Conservation (phyloP, 306 rosid genomes). For the Casuarina equisetifolia region DNA sequence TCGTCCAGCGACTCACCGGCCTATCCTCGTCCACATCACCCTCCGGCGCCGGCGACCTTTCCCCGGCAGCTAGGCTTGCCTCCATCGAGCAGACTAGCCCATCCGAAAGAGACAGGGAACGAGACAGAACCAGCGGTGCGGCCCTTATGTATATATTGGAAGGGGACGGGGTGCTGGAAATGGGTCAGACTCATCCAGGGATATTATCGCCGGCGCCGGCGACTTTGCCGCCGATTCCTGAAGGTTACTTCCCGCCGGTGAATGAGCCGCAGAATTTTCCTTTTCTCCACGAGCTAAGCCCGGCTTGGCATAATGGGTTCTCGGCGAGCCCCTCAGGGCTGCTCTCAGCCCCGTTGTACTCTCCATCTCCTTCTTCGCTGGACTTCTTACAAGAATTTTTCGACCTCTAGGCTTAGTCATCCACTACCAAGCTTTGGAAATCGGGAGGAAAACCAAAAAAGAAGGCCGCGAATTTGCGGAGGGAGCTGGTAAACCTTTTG, state of each 20-base stretch:
- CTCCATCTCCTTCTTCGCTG: constrained; percentile 72
- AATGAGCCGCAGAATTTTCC: constrained; percentile 45
- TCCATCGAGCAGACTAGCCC: constrained; percentile 80
- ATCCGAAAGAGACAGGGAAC: constrained; percentile 47
- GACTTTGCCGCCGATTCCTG: constrained; percentile 55
- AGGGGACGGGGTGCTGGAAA: constrained; percentile 44
- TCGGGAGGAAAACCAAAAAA: neutral
- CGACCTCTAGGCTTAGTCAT: constrained; percentile 13
- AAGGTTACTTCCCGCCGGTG: constrained; percentile 60
- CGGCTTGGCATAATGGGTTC: constrained; percentile 53
- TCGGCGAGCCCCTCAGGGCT: constrained; percentile 69
- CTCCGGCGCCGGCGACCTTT: constrained; percentile 50
- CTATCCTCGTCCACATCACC: constrained; percentile 37
- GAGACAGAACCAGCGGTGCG: constrained; percentile 25
- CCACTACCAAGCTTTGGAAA: neutral
- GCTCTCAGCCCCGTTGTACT: constrained; percentile 51
- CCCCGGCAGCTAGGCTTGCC: constrained; percentile 93
- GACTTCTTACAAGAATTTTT: constrained; percentile 63
- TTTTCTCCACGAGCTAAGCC: constrained; percentile 48
- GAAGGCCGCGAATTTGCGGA: neutral
- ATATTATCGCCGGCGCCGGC: constrained; percentile 79
- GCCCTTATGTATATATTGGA: constrained; percentile 45
- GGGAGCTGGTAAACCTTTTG: constrained; percentile 31
- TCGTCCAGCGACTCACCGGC: constrained; percentile 93
- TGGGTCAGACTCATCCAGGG: constrained; percentile 61